These are phyloP conservation scores for Anisodus tanguticus DNA, from an alignment of 257 asterid species.

Conservation along the genomic window DNA sequence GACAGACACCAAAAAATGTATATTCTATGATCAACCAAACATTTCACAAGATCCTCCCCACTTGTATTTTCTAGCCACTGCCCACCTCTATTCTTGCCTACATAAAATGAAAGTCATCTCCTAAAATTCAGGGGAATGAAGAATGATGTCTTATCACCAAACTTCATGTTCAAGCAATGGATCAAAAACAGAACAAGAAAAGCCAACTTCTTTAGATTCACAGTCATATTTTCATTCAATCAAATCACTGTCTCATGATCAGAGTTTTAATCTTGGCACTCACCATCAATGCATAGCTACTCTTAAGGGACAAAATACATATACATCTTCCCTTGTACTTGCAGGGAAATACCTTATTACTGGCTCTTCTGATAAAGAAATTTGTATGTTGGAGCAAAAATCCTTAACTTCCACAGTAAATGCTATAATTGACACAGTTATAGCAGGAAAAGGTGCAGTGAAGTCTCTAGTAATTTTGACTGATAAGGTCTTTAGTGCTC, in stretches of 20 bases:
- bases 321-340: conserved; percentile 64
- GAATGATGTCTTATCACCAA: conserved; percentile 52
- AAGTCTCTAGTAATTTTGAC: conserved; percentile 56
- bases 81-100: neutral
- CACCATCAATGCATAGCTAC: conserved; percentile 63
- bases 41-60: neutral
- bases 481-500: conserved; percentile 68
- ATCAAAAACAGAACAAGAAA: neutral
- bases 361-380: conserved; percentile 65
- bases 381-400: conserved; percentile 29
- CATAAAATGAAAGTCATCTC: neutral
- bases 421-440: conserved; percentile 30
- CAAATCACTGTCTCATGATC: conserved; percentile 33
- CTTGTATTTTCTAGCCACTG: neutral
- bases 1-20: neutral
- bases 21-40: conserved; percentile 14
- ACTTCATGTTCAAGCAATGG: conserved; percentile 47
- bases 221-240: conserved; percentile 39
- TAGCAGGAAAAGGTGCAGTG: conserved; percentile 69
- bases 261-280: conserved; percentile 27
- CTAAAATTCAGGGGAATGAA: conserved; percentile 24
- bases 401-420: neutral
- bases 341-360: conserved; percentile 54
- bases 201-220: conserved; percentile 7
- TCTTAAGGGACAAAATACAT: conserved; percentile 50